Evolutionary conservation across 345 rosid species (phyloP).

Genomic region (Pugionium cornutum): DNA sequence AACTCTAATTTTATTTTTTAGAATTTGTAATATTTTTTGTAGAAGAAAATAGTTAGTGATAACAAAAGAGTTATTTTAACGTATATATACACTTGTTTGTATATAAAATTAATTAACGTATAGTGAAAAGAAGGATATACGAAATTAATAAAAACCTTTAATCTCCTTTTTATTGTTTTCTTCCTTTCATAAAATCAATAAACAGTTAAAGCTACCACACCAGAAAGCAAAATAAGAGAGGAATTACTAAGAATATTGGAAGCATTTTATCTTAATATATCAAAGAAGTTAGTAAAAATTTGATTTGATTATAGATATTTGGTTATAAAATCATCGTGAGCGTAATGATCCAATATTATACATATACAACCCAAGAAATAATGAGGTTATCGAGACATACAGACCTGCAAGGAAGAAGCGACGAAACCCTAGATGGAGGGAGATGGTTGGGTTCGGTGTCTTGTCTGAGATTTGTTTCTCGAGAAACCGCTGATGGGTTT

Average conservation of each 20-base stretch:
- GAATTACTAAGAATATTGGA: background rate
- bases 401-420: background rate
- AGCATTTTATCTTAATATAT: background rate
- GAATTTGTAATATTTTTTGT: too few relatives aligned
- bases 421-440: conserved; percentile 17
- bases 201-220: too few relatives aligned
- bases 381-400: conserved; percentile 24
- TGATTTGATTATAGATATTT: background rate
- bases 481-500: conserved; percentile 23
- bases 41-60: too few relatives aligned
- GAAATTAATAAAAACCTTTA: conserved; percentile 37
- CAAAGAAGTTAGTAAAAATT: background rate
- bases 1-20: too few relatives aligned
- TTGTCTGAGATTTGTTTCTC: conserved; percentile 23
- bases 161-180: conserved; percentile 19
- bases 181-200: too few relatives aligned
- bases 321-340: conserved; percentile 15
- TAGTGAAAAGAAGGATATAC: conserved; percentile 8
- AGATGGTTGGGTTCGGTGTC: background rate
- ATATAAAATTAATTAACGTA: background rate
- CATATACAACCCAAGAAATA: background rate
- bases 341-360: background rate
- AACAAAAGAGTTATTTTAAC: too few relatives aligned
- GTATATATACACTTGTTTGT: conserved; percentile 24
- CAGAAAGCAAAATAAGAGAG: background rate